A percentile compares a stretch with the other conserved stretches of the same genome.
These are phyloP conservation scores for Entophlyctis luteolus DNA, from an alignment of 192 early-diverging fungal species.

Conservation along the genomic window DNA sequence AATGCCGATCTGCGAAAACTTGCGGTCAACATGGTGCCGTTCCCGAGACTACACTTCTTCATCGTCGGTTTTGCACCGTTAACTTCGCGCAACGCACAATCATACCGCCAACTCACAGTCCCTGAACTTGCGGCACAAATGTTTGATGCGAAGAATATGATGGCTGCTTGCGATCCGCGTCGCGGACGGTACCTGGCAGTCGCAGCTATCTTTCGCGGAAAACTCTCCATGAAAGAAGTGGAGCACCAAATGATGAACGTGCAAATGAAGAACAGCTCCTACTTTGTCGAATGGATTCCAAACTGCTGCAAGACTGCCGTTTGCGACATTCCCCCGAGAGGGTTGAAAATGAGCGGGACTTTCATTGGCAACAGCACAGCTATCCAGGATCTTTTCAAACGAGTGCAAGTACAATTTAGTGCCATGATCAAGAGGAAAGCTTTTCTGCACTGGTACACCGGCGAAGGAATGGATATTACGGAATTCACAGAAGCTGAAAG, in stretches of 20 bases:
- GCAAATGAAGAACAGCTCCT: slow-evolving; percentile 93
- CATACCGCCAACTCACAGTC: slow-evolving; percentile 85
- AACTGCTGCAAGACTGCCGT: slow-evolving; percentile 94
- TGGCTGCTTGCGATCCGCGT: slow-evolving; percentile 96
- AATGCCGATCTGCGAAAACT: slow-evolving; percentile 63
- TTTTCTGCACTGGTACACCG: slow-evolving; percentile 95
- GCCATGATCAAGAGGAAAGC: slow-evolving; percentile 90
- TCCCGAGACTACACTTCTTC: slow-evolving; percentile 98
- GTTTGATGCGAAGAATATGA: slow-evolving; percentile 99
- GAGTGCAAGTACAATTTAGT: slow-evolving; percentile 84
- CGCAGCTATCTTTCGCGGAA: slow-evolving; percentile 94
- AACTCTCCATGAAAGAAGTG: slow-evolving; percentile 93
- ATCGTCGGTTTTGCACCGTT: slow-evolving; percentile 95
- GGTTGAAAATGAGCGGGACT: slow-evolving; percentile 86
- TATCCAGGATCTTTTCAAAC: slow-evolving; percentile 90
- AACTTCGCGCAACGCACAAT: slow-evolving; percentile 69
- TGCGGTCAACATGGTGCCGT: slow-evolving; percentile 79
- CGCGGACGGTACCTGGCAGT: slow-evolving; percentile 94
- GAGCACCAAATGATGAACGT: slow-evolving; percentile 97
- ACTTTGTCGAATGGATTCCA: slow-evolving; percentile 99
- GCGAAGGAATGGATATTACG: slow-evolving; percentile 95
- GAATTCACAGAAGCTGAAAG: slow-evolving; percentile 92
- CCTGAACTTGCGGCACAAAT: slow-evolving; percentile 83
- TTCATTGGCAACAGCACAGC: slow-evolving; percentile 92
- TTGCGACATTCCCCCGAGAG: slow-evolving; percentile 85